Base-by-base conservation (phyloP, 1,284 basidiomycete species). In the Ganoderma boninense region DNA sequence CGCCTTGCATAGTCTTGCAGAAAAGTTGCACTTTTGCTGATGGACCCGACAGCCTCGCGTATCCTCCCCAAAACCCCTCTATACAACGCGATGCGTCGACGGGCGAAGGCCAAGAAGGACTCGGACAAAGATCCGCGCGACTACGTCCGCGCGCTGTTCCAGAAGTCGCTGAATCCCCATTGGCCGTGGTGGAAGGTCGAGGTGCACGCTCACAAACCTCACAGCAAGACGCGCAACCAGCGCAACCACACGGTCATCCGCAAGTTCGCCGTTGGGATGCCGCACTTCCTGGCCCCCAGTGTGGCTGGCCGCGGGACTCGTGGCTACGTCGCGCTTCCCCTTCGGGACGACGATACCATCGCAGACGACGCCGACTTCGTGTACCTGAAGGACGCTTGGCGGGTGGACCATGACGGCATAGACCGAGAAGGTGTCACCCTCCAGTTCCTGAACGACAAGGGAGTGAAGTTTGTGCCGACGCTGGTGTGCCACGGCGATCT, bases 341-440 rank as follows among this genome's bases (percentile, higher is more conserved):
- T 66, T 32, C 13, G 29, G n/a, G 54, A 56, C 2, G 44, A 43
- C 2, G 65, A 32, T 32, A 74, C 23, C 23, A 67, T 10, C 23
- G 5, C 2, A 26, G 29, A 2, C n/a, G 46, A 44, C 6, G 62
- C 42, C 20, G 43, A 64, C 3, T 66, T 74, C 4, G 74, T 76
- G 44, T 77, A 75, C 57, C 64, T 78, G 42, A 79, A 79, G 69
- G 78, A 79, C 56, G 69, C 69, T 3, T 80, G 78, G 78, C 67
- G 79, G 4, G 66, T 73, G 26, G 66, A 73, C 13, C 38, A 69
- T 20, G 44, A 54, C n/a, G 70, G 65, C 4, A 66, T 76, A 32
- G 35, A 68, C 7, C 62, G 68, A 7, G 80, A 79, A 49, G 76
- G 74, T 23, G 60, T 68, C 2, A 71, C 75, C 7, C 77, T 80